Evolutionary conservation across 176 grass and related monocot species (phyloP), one percentile per base, ranked within the genome.

Genomic region (Cocos nucifera): DNA sequence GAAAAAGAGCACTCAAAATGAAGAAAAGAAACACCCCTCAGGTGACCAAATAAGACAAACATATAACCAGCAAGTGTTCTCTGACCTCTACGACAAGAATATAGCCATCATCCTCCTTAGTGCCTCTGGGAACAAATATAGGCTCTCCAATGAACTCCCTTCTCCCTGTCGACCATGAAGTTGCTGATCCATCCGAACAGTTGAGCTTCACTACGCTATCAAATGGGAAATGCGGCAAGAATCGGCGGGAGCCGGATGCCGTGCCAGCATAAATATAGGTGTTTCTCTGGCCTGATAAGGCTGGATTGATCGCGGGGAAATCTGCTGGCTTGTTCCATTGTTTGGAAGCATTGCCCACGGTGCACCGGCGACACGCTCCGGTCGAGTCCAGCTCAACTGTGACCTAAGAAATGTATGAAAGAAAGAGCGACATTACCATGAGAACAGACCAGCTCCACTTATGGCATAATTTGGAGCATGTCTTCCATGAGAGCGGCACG

Each of bases 71-170:
- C 9, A 44, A 44, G 1, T 12, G 2, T 44, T 44, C 35, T 71
- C 28, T 68, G 68, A 92, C 93, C 93, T 98, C 93, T 2, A 92
- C 75, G n/a, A 92, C 73, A 24, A 97, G 62, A 76, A 98, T 75
- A 30, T 98, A 98, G 6, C 93, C 93, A 5, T 89, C 76, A 8
- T 92, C 93, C 60, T 92, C 87, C 20, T 71, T 51, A 0, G 21
- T 19, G 26, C 75, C 87, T 66, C 62, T 81, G 0, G 76, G 78
- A 58, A 92, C 26, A 78, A 92, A 98, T 16, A 88, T 62, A 0
- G 93, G 84, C 75, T 98, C 93, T 1, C 93, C 93, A 6, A 92
- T 60, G 72, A 98, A 98, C 48, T 59, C 72, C 66, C 87, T 79
- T 58, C 77, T 75, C 2, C 57, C 60, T 3, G 67, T 22, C 0